Conservation (phyloP, 228 moss, liverwort and hornwort genomes). For the Sphagnum magellanicum region DNA sequence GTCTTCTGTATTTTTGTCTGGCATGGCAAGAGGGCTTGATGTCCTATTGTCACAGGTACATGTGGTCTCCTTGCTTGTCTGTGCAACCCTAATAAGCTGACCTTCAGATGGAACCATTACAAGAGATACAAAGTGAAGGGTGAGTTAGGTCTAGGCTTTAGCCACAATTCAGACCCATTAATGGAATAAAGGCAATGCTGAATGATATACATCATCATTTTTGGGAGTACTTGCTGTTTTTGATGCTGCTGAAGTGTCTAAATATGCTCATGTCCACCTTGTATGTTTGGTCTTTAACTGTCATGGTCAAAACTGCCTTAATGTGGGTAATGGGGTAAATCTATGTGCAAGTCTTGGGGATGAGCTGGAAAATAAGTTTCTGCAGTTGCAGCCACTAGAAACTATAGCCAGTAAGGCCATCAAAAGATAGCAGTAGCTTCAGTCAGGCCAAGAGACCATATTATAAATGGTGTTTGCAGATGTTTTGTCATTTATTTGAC, state of each 20-base stretch:
- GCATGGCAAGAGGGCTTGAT: conserved; percentile 31
- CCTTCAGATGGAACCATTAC: too few relatives aligned
- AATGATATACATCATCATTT: background rate
- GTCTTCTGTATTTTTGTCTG: conserved; percentile 25
- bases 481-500: background rate
- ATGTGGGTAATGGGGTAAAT: too few relatives aligned
- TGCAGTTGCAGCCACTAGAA: background rate
- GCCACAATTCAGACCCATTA: background rate
- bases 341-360: background rate
- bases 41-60: conserved; percentile 33
- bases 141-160: too few relatives aligned
- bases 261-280: too few relatives aligned
- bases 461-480: background rate
- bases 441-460: background rate
- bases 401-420: too few relatives aligned
- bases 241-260: too few relatives aligned
- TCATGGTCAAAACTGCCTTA: too few relatives aligned
- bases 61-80: too few relatives aligned
- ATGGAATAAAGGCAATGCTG: background rate
- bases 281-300: too few relatives aligned
- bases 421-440: background rate
- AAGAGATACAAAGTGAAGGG: too few relatives aligned
- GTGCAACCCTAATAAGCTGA: too few relatives aligned
- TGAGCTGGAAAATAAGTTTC: background rate
- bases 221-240: too few relatives aligned